A percentile compares a stretch with the other conserved stretches of the same genome.
Conservation (phyloP, 192 early-diverging fungal species). For the Oehlia diaphana region DNA sequence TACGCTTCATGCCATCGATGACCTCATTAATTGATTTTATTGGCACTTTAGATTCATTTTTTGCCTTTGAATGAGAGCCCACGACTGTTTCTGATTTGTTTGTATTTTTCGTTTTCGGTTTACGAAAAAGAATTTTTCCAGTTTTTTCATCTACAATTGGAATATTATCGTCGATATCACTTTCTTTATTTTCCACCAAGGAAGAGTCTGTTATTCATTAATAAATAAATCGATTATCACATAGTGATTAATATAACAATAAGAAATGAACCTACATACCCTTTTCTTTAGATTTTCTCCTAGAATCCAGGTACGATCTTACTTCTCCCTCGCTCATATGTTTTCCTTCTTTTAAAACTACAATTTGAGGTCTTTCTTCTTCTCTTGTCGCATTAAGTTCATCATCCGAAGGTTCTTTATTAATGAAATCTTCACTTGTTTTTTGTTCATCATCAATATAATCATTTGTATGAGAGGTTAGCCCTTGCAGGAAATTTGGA, state of each 20-base stretch:
- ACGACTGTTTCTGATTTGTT: not conserved
- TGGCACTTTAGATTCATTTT: constrained; percentile 2
- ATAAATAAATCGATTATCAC: not conserved
- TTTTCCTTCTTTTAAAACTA: constrained; percentile 21
- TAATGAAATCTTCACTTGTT: not conserved
- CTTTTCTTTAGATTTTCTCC: not conserved
- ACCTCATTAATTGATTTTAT: constrained; percentile 4
- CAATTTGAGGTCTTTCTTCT: constrained; percentile 23
- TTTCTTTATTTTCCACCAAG: not conserved
- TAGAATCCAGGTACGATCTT: not conserved
- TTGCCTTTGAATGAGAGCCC: not conserved
- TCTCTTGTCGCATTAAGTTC: not conserved
- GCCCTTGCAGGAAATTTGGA: not conserved
- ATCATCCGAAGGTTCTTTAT: not conserved
- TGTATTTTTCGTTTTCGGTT: constrained; percentile 7
- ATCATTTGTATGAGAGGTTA: not conserved
- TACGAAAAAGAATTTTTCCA: constrained; percentile 15
- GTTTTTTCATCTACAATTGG: constrained; percentile 5
- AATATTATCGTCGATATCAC: not conserved
- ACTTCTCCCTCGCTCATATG: constrained; percentile 15
- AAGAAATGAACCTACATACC: not conserved
- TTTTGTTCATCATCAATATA: not conserved
- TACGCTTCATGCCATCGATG: constrained; percentile 15
- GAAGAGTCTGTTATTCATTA: not conserved
- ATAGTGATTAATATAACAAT: not conserved